These are phyloP conservation scores for Aspergillus egyptiacus DNA, from an alignment of 495 filamentous ascomycete species.

Conservation along the genomic window DNA sequence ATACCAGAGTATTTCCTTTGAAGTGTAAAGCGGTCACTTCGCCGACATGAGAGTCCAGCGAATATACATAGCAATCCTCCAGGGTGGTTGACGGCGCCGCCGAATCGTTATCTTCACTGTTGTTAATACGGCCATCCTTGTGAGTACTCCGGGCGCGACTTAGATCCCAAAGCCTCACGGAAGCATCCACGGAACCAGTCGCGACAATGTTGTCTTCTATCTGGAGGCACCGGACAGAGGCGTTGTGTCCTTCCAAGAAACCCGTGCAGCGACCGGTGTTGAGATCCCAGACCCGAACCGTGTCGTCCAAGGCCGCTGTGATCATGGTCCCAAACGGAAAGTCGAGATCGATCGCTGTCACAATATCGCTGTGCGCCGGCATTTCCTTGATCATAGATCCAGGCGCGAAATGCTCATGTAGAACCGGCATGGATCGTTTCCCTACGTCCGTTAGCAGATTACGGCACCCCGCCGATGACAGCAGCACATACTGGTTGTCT, in stretches of 20 bases:
- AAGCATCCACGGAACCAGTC: slow-evolving; percentile 93
- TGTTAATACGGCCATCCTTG: slow-evolving; percentile 58
- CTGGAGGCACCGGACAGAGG: slow-evolving; percentile 87
- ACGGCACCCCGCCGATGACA: background rate
- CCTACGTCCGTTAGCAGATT: slow-evolving; percentile 29
- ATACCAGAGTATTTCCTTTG: slow-evolving; percentile 79
- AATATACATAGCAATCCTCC: slow-evolving; percentile 80
- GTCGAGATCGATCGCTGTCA: slow-evolving; percentile 93
- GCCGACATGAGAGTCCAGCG: slow-evolving; percentile 82
- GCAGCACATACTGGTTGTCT: slow-evolving; percentile 44
- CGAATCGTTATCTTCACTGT: slow-evolving; percentile 56
- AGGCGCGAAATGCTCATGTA: slow-evolving; percentile 92
- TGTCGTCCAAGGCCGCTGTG: slow-evolving; percentile 91
- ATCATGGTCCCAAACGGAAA: slow-evolving; percentile 93
- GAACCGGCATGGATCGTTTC: slow-evolving; percentile 84
- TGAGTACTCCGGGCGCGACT: slow-evolving; percentile 51
- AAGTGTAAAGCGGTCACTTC: slow-evolving; percentile 95
- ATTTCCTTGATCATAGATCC: slow-evolving; percentile 85
- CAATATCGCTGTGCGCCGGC: slow-evolving; percentile 78
- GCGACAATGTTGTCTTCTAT: slow-evolving; percentile 94
- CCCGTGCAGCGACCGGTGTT: slow-evolving; percentile 88
- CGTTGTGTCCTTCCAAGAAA: slow-evolving; percentile 85
- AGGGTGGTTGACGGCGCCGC: slow-evolving; percentile 63
- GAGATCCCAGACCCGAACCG: slow-evolving; percentile 95
- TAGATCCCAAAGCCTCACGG: slow-evolving; percentile 92